Base-by-base conservation (phyloP, 352 stramenopile genomes). In the Phytophthora nicotianae region DNA sequence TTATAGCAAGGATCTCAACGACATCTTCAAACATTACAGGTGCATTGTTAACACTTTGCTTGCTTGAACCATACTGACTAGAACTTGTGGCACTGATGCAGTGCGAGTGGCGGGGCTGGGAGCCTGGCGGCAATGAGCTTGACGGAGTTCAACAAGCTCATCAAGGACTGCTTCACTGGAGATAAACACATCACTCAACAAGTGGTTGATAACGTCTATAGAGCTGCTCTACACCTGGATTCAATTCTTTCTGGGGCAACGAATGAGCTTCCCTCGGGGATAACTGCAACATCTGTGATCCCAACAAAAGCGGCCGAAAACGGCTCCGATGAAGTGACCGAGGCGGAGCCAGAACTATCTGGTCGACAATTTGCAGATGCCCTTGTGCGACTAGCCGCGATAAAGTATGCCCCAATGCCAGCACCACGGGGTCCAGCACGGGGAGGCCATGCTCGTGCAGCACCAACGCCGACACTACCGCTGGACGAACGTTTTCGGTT, bases 11-110 rank as follows among this genome's bases (percentile, higher is more conserved):
- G 85, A 94, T 50, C 65, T 92, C 21, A 78, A 81, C 68, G 85
- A 91, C 23, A 94, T 92, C 42, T 94, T 92, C 70, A 90, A 88
- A 50, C 80, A 94, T 61, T 94, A 94, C 62, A 88, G 79, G 79
- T 89, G 60, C 19, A 26, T 6, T 21, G 27, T 35, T 26, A 7
- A 33, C 14, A 58, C 29, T 37, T 33, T 37, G 23, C 5, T 35
- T 37, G 43, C 16, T 5, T 35, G 43, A 19, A 37, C n/a, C 14
- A 17, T 33, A 32, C 37, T 51, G 17, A 55, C 17, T 37, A 26
- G 2, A 27, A n/a, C n/a, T 19, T 57, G 23, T 53, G 46, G 16
- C 14, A n/a, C 20, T 52, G 14, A 38, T 37, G n/a, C 56, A 90
- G 85, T 54, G 83, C 83, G 24, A 91, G 75, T 29, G 71, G 75